Conservation (phyloP, 106 monocot species). For the Dioscorea alata region DNA sequence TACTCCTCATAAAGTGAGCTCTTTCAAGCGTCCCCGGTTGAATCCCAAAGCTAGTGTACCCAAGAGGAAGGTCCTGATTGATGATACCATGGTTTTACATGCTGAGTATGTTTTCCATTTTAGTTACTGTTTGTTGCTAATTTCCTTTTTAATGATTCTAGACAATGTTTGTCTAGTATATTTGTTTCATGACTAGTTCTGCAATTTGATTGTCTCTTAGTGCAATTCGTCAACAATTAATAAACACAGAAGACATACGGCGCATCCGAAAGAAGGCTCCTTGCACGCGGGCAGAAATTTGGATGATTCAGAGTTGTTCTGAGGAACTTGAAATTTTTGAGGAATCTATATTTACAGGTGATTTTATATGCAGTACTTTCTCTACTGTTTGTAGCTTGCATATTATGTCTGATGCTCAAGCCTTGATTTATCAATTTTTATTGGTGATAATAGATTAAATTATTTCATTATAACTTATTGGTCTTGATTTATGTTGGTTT, state of each 20-base stretch:
- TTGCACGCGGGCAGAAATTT: slow-evolving; percentile 85
- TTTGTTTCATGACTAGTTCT: background rate
- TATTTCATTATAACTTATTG: no score
- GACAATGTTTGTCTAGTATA: background rate
- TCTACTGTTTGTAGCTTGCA: no score
- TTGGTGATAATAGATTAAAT: no score
- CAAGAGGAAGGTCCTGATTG: slow-evolving; percentile 77
- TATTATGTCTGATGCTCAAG: no score
- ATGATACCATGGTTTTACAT: slow-evolving; percentile 95
- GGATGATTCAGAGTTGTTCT: slow-evolving; percentile 77
- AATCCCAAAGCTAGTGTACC: slow-evolving; percentile 27
- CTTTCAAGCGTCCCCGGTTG: slow-evolving; percentile 60
- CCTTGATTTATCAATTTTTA: no score
- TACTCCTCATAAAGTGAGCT: slow-evolving; percentile 37
- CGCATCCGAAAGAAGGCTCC: slow-evolving; percentile 93
- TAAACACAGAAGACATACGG: slow-evolving; percentile 90
- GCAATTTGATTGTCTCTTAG: slow-evolving; percentile 19
- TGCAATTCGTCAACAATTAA: slow-evolving; percentile 84
- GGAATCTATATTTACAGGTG: slow-evolving; percentile 66
- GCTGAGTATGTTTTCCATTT: slow-evolving; percentile 69
- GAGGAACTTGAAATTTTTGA: slow-evolving; percentile 72
- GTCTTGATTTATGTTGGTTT: no score
- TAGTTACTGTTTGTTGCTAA: background rate
- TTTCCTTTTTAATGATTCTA: background rate
- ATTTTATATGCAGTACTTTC: background rate